These are phyloP conservation scores for Diutina pseudorugosa DNA, from an alignment of 1,139 yeast genomes.

Conservation along the genomic window DNA sequence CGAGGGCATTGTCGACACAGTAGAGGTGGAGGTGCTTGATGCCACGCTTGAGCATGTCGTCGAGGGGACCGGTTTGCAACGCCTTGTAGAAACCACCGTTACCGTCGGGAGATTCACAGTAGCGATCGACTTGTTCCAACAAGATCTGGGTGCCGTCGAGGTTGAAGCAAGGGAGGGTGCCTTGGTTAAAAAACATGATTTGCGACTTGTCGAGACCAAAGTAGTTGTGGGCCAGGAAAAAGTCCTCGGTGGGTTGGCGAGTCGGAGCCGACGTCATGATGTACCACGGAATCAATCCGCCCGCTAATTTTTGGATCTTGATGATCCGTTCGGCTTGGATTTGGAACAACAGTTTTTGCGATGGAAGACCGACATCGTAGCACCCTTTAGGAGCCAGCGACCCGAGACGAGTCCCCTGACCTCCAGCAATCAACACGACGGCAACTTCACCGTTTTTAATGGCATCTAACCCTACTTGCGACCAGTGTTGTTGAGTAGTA, in stretches of 20 bases:
- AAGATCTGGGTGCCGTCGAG: slow-evolving; percentile 59
- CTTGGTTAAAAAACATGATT: slow-evolving; percentile 81
- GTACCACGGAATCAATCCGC: slow-evolving; percentile 59
- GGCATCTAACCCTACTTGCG: slow-evolving; percentile 49
- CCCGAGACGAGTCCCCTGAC: slow-evolving; percentile 94
- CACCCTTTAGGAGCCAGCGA: slow-evolving; percentile 90
- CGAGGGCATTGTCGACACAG: slow-evolving; percentile 91
- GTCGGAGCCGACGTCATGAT: slow-evolving; percentile 97
- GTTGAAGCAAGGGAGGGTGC: slow-evolving; percentile 84
- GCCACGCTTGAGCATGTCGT: slow-evolving; percentile 57
- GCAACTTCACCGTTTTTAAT: slow-evolving; percentile 69
- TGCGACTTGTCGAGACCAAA: slow-evolving; percentile 59
- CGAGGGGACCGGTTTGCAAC: slow-evolving; percentile 47
- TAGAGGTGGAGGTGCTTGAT: slow-evolving; percentile 90
- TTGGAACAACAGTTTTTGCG: slow-evolving; percentile 75
- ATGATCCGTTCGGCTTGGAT: slow-evolving; percentile 82
- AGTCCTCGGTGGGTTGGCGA: slow-evolving; percentile 58
- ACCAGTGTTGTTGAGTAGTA: slow-evolving; percentile 31
- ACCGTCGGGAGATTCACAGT: slow-evolving; percentile 92
- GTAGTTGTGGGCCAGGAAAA: slow-evolving; percentile 45
- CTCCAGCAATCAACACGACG: slow-evolving; percentile 90
- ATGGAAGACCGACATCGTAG: slow-evolving; percentile 76
- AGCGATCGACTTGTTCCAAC: slow-evolving; percentile 37
- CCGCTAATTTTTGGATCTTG: slow-evolving; percentile 49
- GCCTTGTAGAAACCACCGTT: slow-evolving; percentile 96